Conservation (phyloP, 768 basidiomycete species). For the Piloderma croceum region DNA sequence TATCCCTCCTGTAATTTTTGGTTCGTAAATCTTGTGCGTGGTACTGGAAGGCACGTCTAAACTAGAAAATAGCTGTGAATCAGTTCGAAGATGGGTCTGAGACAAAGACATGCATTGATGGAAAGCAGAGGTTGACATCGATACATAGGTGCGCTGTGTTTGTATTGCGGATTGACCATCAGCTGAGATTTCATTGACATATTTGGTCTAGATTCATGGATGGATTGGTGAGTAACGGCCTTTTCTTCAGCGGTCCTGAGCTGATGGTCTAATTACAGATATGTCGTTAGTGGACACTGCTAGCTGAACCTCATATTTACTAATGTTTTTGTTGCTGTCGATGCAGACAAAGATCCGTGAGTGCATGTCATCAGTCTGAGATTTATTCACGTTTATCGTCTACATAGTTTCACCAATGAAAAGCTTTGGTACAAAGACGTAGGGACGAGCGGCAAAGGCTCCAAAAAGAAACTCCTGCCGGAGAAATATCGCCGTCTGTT, state of each 20-base stretch:
- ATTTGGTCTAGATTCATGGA: conserved; percentile 52
- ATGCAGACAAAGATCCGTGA: conserved; percentile 42
- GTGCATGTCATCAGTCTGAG: conserved; percentile 13
- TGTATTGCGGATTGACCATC: not conserved
- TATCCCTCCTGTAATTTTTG: conserved; percentile 75
- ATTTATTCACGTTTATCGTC: conserved; percentile 1
- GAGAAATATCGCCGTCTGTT: conserved; percentile 54
- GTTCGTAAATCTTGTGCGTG: conserved; percentile 26
- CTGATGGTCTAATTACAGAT: conserved; percentile 34
- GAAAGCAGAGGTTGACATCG: conserved; percentile 76
- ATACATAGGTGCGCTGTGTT: conserved; percentile 50
- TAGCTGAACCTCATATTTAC: too few relatives aligned
- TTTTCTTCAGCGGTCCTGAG: conserved; percentile 3
- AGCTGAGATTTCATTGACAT: not conserved
- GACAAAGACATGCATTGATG: conserved; percentile 66
- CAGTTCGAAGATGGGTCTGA: conserved; percentile 58
- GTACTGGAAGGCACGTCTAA: not conserved
- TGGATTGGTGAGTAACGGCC: conserved; percentile 48
- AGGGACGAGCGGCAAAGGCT: conserved; percentile 9
- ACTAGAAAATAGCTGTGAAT: conserved; percentile 37
- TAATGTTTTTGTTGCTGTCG: too few relatives aligned
- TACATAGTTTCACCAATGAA: conserved; percentile 35
- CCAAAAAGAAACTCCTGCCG: conserved; percentile 37
- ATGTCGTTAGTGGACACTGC: conserved; percentile 41
- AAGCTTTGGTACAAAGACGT: conserved; percentile 48